Conservation (phyloP, 2,329 filamentous ascomycete species). For the Ceratocystis diversiconidia region DNA sequence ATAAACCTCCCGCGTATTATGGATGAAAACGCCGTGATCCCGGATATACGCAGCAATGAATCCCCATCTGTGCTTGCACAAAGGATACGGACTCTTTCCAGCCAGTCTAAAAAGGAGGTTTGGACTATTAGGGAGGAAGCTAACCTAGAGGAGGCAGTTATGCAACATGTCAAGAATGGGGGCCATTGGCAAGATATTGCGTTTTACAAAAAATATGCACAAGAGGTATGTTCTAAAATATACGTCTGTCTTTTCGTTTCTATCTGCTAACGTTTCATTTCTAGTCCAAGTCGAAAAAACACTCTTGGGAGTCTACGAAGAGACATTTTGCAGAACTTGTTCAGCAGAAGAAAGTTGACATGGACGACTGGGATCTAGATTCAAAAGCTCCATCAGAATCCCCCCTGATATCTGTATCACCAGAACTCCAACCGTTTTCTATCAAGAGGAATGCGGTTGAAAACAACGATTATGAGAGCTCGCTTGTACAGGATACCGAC, state of each 20-base stretch:
- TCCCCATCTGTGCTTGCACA: conserved; percentile 15
- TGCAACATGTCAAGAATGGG: conserved; percentile 16
- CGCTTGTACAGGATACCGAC: too few species aligned
- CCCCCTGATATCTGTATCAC: not conserved
- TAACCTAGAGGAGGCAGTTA: conserved; percentile 12
- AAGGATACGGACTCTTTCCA: conserved; percentile 12
- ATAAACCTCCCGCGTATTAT: not conserved
- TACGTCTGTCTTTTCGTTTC: not conserved
- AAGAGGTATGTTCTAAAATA: conserved; percentile 11
- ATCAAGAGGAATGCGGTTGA: too few species aligned
- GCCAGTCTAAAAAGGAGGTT: conserved; percentile 9
- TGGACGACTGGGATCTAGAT: conserved; percentile 14
- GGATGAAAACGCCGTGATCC: not conserved
- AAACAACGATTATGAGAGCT: too few species aligned
- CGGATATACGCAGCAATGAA: conserved; percentile 10
- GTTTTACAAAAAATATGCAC: conserved; percentile 16
- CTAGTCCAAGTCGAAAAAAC: conserved; percentile 3
- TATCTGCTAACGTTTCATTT: not conserved
- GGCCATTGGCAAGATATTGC: conserved; percentile 17
- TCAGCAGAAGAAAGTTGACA: conserved; percentile 11
- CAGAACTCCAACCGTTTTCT: not conserved
- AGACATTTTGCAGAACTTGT: conserved; percentile 15
- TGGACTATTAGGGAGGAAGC: conserved; percentile 14
- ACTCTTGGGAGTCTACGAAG: conserved; percentile 11
- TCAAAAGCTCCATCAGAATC: not conserved